A percentile compares a stretch with the other conserved stretches of the same genome.
Evolutionary conservation across 2,329 filamentous ascomycete species (phyloP).

Genomic region (Capronia coronata): DNA sequence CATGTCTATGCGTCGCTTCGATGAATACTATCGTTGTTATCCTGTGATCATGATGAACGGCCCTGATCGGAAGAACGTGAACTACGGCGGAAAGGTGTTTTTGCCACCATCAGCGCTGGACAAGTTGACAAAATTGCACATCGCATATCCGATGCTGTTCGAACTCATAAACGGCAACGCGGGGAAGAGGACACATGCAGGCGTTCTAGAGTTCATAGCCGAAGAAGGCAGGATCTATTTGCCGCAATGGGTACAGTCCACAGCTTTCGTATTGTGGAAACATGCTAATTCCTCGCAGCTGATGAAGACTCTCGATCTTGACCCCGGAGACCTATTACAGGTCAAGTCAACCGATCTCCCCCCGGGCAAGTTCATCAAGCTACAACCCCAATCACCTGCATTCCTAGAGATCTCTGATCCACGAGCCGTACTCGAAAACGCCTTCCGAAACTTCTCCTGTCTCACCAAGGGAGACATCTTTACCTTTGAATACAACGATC

Average conservation of each 20-base stretch:
- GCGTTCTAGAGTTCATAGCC: slow-evolving; percentile 94
- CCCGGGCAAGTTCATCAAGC: slow-evolving; percentile 85
- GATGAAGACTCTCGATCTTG: slow-evolving; percentile 84
- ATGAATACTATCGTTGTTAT: slow-evolving; percentile 98
- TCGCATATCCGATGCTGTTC: slow-evolving; percentile 95
- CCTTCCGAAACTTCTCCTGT: slow-evolving; percentile 91
- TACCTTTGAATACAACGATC: slow-evolving; percentile 94
- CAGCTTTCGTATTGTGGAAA: background rate
- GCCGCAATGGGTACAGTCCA: slow-evolving; percentile 72
- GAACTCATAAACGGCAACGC: slow-evolving; percentile 86
- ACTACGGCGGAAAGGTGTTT: slow-evolving; percentile 96
- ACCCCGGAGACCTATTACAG: slow-evolving; percentile 90
- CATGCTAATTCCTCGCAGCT: slow-evolving; percentile 51
- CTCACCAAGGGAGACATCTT: slow-evolving; percentile 91
- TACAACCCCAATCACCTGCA: slow-evolving; percentile 85
- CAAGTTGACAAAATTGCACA: slow-evolving; percentile 91
- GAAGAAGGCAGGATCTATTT: slow-evolving; percentile 96
- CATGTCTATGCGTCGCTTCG: slow-evolving; percentile 67
- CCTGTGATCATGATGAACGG: slow-evolving; percentile 91
- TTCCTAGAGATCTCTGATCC: slow-evolving; percentile 97
- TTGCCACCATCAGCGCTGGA: slow-evolving; percentile 93
- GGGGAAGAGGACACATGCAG: slow-evolving; percentile 76
- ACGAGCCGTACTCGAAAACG: slow-evolving; percentile 93
- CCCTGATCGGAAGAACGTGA: slow-evolving; percentile 78
- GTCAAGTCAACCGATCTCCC: slow-evolving; percentile 91